Evolutionary conservation across 495 filamentous ascomycete genomes (phyloP).

Genomic region (Penicillium dipodomyicola): DNA sequence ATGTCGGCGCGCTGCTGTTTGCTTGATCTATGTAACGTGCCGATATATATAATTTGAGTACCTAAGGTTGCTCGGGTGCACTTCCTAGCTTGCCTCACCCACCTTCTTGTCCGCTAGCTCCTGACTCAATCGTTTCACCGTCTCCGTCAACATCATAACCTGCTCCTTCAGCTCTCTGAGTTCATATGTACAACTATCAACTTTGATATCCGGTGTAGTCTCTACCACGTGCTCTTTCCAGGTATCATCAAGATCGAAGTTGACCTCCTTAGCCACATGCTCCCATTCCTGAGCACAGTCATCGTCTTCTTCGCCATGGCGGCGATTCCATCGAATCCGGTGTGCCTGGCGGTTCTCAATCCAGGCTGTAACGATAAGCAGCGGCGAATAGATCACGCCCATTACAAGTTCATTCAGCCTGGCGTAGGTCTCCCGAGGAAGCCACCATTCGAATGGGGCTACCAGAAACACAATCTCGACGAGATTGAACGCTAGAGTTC

Average conservation of each 20-base stretch:
- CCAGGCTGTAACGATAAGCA: conserved; percentile 75
- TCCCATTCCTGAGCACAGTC: conserved; percentile 92
- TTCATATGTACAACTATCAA: conserved; percentile 66
- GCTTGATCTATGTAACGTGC: too few relatives aligned
- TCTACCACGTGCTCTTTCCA: conserved; percentile 74
- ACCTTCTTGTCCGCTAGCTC: conserved; percentile 12
- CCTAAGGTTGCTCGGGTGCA: too few relatives aligned
- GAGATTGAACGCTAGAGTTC: conserved; percentile 71
- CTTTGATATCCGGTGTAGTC: conserved; percentile 74
- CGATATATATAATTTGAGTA: background rate
- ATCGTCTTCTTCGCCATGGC: conserved; percentile 83
- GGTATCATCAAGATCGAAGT: conserved; percentile 76
- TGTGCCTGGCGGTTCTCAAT: conserved; percentile 69
- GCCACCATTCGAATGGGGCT: conserved; percentile 94
- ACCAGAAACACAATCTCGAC: conserved; percentile 80
- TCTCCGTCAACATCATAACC: conserved; percentile 62
- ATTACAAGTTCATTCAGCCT: conserved; percentile 83
- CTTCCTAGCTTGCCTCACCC: background rate
- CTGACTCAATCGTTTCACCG: conserved; percentile 48
- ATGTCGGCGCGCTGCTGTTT: background rate
- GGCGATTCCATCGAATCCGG: conserved; percentile 67
- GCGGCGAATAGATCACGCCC: conserved; percentile 78
- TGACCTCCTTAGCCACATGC: conserved; percentile 65
- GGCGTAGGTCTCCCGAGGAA: conserved; percentile 64
- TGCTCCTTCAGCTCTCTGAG: conserved; percentile 66